phyloP scores from a whole-genome alignment of 169 alveolate species.

The Plasmodium reichenowi region DNA sequence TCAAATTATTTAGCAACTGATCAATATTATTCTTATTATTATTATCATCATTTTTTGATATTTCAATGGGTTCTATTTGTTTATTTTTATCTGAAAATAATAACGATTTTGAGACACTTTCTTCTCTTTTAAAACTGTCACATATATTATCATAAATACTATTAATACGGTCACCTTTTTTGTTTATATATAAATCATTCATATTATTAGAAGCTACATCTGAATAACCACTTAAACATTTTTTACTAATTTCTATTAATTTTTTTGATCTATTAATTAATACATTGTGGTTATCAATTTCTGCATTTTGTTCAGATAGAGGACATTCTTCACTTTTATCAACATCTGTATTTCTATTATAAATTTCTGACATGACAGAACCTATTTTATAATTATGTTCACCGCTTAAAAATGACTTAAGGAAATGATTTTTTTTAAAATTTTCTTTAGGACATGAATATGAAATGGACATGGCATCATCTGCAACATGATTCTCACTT shows the following conservation, averaged over 20 bases:
- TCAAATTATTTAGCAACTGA: neutral
- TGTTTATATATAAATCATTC: neutral
- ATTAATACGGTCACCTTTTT: neutral
- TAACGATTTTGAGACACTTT: too few relatives aligned
- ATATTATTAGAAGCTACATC: slow-evolving; percentile 4
- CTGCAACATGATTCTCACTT: neutral
- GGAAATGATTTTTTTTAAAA: neutral
- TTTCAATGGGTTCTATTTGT: too few relatives aligned
- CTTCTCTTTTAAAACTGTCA: neutral
- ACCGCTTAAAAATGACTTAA: slow-evolving; percentile 24
- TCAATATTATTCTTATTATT: neutral
- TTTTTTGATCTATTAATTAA: slow-evolving; percentile 50
- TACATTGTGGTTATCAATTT: slow-evolving; percentile 8
- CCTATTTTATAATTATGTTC: slow-evolving; percentile 30
- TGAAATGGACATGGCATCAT: neutral
- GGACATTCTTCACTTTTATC: slow-evolving; percentile 6
- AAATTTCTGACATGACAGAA: slow-evolving; percentile 31
- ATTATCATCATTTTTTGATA: neutral
- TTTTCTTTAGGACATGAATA: neutral
- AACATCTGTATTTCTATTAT: slow-evolving; percentile 14
- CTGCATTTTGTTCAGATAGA: slow-evolving; percentile 18
- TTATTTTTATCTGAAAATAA: too few relatives aligned
- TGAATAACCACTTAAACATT: slow-evolving; percentile 35
- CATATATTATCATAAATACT: neutral
- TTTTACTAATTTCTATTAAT: slow-evolving; percentile 44